Base-by-base conservation (phyloP, 805 yeast species). In the Suhomyces xylopsoci region DNA sequence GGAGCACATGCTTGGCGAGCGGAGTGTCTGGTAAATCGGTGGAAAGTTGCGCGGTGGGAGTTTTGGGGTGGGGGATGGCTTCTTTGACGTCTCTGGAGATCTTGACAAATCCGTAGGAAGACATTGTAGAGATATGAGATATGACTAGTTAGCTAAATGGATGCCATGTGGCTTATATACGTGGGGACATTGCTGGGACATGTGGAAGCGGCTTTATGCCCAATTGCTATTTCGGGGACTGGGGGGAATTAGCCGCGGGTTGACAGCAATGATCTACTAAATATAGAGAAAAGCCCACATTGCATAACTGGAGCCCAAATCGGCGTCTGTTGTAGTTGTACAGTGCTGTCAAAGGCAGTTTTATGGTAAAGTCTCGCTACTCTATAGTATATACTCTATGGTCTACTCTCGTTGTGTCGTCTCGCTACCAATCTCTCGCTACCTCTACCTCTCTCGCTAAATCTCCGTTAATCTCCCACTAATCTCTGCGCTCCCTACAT, bases 71-170 rank as follows among this genome's bases (percentile, higher is more conserved):
- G 14, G 69, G 65, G 30, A 67, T 51, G 6, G 70, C 73, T 28
- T 48, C 40, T 9, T 48, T 48, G 9, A 67, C 56, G 48, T 67
- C 70, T 48, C 73, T 60, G 14, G 65, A 59, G 28, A 68, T 64
- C 49, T 66, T 61, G 17, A 59, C 60, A 51, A 69, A 69, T 38
- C 74, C 74, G 62, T 67, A 66, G 8, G 49, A 51, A 12, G 32
- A 28, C 32, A 28, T 28, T 10, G 30, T 28, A 28, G 32, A 28
- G n/a, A n/a, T n/a, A n/a, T 28, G 32, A 12, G 28, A 9, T 26
- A 9, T 5, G 6, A 1, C 14, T 12, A 12, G 12, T 28, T 28
- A 10, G 12, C 9, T 12, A 5, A 12, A 12, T 28, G 32, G n/a
- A 28, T 28, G 32, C 32, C 32, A 28, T 12, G 32, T 10, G 32